Evolutionary conservation across 768 basidiomycete genomes (phyloP).

Genomic region (Podaxis sp.): DNA sequence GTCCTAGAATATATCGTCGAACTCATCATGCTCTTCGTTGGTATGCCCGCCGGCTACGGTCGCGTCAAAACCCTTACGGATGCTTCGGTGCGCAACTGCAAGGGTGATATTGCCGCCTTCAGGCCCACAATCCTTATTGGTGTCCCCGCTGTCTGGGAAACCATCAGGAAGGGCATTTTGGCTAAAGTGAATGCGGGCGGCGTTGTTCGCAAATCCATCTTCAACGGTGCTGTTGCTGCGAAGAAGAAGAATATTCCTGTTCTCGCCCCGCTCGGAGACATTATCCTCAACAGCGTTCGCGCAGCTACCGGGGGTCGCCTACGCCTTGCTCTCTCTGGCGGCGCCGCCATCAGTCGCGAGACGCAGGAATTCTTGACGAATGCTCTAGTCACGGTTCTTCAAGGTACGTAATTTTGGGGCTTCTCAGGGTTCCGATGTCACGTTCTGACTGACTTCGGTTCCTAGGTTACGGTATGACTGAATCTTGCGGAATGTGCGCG

Average conservation of each 20-base stretch:
- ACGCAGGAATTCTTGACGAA: constrained; percentile 90
- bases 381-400: constrained; percentile 79
- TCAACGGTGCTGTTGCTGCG: constrained; percentile 72
- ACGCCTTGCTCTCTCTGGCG: constrained; percentile 78
- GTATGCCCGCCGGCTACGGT: constrained; percentile 86
- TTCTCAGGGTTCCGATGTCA: neutral
- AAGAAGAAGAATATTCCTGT: constrained; percentile 75
- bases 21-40: constrained; percentile 68
- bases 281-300: constrained; percentile 75
- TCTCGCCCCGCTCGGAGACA: constrained; percentile 69
- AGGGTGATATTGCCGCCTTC: constrained; percentile 85
- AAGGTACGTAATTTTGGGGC: constrained; percentile 54
- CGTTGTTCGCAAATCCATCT: constrained; percentile 67
- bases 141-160: constrained; percentile 97
- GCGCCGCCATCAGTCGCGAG: constrained; percentile 80
- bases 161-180: constrained; percentile 92
- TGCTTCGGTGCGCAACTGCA: constrained; percentile 80
- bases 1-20: constrained; percentile 97
- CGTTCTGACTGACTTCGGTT: constrained; percentile 13
- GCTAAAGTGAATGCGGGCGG: constrained; percentile 74
- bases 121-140: constrained; percentile 89
- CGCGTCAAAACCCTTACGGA: constrained; percentile 96
- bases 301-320: constrained; percentile 88
- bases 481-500: constrained; percentile 87
- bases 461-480: constrained; percentile 94